These are phyloP conservation scores for Cyberlindnera bimundalis DNA, from an alignment of 805 yeast species.

Conservation along the genomic window DNA sequence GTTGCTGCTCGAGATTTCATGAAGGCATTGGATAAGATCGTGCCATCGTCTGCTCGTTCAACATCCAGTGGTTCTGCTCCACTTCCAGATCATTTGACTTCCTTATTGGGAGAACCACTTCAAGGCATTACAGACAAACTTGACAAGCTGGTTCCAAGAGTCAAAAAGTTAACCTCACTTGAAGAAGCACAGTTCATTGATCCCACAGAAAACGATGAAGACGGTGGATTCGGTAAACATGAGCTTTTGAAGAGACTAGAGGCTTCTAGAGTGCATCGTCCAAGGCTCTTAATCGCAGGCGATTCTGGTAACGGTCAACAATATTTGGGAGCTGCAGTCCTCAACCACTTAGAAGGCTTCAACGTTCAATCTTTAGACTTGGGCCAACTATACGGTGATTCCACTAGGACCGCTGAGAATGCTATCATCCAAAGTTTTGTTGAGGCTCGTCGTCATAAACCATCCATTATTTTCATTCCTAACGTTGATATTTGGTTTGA, in stretches of 20 bases:
- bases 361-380: constrained; percentile 85
- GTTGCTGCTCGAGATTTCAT: constrained; percentile 84
- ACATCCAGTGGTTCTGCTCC: constrained; percentile 72
- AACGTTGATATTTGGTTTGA: constrained; percentile 73
- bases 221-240: constrained; percentile 68
- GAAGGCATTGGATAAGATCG: constrained; percentile 77
- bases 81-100: constrained; percentile 66
- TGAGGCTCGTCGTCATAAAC: constrained; percentile 88
- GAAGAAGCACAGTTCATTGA: constrained; percentile 70
- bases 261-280: constrained; percentile 70
- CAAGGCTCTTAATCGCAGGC: constrained; percentile 75
- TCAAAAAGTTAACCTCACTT: constrained; percentile 49
- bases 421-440: constrained; percentile 76
- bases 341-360: constrained; percentile 82
- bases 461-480: constrained; percentile 81
- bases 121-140: constrained; percentile 44
- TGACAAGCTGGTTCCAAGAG: constrained; percentile 58
- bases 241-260: constrained; percentile 50
- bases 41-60: constrained; percentile 90
- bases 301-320: constrained; percentile 80
- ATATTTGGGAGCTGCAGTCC: constrained; percentile 76
- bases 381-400: constrained; percentile 70
- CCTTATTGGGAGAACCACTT: constrained; percentile 56
- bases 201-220: constrained; percentile 49
- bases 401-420: constrained; percentile 79